phyloP scores from a whole-genome alignment of 2,329 filamentous ascomycete species.

The Diplodia corticola region DNA sequence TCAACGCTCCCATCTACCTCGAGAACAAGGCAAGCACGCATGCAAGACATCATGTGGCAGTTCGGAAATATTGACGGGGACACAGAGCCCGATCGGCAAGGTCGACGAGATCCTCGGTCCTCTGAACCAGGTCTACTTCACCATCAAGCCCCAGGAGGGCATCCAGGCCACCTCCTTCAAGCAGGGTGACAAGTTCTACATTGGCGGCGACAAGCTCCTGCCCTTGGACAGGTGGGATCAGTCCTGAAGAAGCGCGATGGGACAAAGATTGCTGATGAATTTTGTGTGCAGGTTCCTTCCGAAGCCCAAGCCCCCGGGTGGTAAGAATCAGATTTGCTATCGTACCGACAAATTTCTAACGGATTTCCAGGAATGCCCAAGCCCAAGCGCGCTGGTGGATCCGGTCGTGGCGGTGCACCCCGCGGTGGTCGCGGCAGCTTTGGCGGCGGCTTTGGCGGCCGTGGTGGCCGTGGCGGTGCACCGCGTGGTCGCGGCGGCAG shows the following conservation, averaged over 20 bases:
- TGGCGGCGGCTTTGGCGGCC: slow-evolving; percentile 54
- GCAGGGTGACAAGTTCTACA: slow-evolving; percentile 95
- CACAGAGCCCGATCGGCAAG: slow-evolving; percentile 82
- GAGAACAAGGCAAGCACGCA: slow-evolving; percentile 78
- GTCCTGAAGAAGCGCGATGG: background rate
- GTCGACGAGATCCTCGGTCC: slow-evolving; percentile 97
- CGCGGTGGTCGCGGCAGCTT: slow-evolving; percentile 39
- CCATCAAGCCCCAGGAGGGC: slow-evolving; percentile 93
- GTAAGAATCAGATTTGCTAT: slow-evolving; percentile 33
- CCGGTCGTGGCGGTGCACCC: slow-evolving; percentile 47
- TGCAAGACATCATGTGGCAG: slow-evolving; percentile 17
- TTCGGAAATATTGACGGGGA: slow-evolving; percentile 28
- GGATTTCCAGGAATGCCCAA: slow-evolving; percentile 61
- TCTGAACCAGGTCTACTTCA: slow-evolving; percentile 98
- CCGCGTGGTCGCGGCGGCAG: slow-evolving; percentile 42
- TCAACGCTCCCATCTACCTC: slow-evolving; percentile 98
- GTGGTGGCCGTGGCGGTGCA: slow-evolving; percentile 51
- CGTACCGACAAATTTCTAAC: slow-evolving; percentile 25
- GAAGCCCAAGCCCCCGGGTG: slow-evolving; percentile 75
- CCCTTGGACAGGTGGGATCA: slow-evolving; percentile 73
- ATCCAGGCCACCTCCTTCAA: slow-evolving; percentile 96
- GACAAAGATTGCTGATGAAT: slow-evolving; percentile 28
- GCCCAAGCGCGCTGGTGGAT: slow-evolving; percentile 69
- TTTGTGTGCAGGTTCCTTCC: slow-evolving; percentile 70
- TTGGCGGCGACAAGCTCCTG: slow-evolving; percentile 89